These are phyloP conservation scores for Sclerotinia subarctica DNA, from an alignment of 2,329 filamentous ascomycete genomes.

Conservation along the genomic window DNA sequence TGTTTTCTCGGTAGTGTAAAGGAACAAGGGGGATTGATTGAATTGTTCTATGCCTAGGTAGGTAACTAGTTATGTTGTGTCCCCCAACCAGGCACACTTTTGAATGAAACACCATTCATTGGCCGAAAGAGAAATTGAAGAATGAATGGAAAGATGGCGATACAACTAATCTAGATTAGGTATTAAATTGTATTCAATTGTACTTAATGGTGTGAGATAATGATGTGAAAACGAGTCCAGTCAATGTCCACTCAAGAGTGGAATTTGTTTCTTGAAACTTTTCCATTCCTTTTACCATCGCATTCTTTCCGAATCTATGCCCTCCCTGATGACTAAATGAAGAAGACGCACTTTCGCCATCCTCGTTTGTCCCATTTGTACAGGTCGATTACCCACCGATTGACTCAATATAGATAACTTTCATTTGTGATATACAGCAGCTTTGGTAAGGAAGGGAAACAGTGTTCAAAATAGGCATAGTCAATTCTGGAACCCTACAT, in stretches of 20 bases:
- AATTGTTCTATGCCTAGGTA: not conserved
- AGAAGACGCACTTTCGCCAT: not conserved
- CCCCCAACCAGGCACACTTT: not conserved
- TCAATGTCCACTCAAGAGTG: no score
- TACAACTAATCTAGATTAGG: not conserved
- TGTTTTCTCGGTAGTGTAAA: constrained; percentile 13
- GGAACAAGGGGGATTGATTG: not conserved
- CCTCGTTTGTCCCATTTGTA: no score
- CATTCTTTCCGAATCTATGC: not conserved
- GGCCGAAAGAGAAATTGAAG: not conserved
- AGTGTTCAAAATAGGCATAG: not conserved
- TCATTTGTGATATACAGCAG: not conserved
- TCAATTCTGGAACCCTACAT: not conserved
- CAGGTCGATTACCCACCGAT: not conserved
- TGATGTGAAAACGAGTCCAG: no score
- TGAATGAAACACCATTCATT: not conserved
- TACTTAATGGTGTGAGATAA: not conserved
- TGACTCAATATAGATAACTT: not conserved
- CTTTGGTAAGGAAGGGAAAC: not conserved
- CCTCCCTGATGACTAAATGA: no score
- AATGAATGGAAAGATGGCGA: not conserved
- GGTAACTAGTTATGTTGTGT: not conserved
- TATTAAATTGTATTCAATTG: not conserved
- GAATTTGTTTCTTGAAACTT: not conserved
- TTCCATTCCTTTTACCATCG: not conserved